Evolutionary conservation across 2,329 filamentous ascomycete species (phyloP).

Genomic region (Escovopsis sp.): DNA sequence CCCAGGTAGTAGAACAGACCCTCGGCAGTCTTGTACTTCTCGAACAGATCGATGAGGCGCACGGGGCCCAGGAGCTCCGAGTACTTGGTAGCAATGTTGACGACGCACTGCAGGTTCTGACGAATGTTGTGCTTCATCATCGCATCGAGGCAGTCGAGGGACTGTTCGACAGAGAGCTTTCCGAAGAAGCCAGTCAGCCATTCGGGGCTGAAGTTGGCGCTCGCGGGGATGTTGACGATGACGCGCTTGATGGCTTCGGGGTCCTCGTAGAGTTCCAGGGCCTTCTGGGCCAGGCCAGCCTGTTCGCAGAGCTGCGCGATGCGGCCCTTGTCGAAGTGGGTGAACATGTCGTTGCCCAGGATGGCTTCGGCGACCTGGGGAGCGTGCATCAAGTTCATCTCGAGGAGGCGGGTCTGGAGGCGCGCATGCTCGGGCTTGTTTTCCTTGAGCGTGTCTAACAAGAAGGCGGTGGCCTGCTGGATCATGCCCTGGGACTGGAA

Average conservation of each 20-base stretch:
- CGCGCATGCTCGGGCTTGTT: constrained; percentile 89
- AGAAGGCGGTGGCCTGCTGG: constrained; percentile 94
- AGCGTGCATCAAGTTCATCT: constrained; percentile 96
- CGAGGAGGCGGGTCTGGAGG: constrained; percentile 83
- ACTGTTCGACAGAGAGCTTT: constrained; percentile 87
- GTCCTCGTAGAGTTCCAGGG: constrained; percentile 90
- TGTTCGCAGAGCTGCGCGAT: constrained; percentile 89
- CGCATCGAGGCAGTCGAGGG: constrained; percentile 81
- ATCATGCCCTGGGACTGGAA: constrained; percentile 98
- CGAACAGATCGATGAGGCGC: constrained; percentile 79
- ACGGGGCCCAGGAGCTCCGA: constrained; percentile 85
- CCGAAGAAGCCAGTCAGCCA: constrained; percentile 91
- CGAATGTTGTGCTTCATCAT: constrained; percentile 97
- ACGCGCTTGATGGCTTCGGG: constrained; percentile 81
- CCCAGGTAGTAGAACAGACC: constrained; percentile 97
- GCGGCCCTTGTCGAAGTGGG: constrained; percentile 82
- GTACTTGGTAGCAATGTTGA: constrained; percentile 95
- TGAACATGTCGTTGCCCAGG: constrained; percentile 96
- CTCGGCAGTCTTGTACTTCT: constrained; percentile 95
- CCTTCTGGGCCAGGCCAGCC: constrained; percentile 72
- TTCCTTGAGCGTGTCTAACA: constrained; percentile 87
- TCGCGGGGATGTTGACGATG: constrained; percentile 64
- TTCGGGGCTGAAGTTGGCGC: constrained; percentile 76
- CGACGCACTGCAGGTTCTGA: constrained; percentile 87
- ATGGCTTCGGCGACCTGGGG: constrained; percentile 97